Evolutionary conservation across 148 eudicot genomes (phyloP).

Genomic region (Hydrangea macrophylla): DNA sequence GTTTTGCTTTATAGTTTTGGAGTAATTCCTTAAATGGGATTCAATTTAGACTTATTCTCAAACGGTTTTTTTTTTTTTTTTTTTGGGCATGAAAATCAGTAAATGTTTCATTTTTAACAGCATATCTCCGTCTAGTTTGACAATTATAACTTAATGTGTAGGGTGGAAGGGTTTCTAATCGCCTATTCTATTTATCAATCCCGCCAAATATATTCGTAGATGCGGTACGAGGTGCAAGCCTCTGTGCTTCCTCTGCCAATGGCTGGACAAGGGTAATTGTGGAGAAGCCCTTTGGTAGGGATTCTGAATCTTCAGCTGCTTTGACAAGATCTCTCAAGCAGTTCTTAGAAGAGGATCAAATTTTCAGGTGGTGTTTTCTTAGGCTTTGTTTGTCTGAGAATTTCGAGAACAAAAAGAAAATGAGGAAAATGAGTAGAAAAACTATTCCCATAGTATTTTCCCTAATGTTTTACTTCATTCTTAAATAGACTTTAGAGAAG

Average conservation of each 20-base stretch:
- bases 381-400: background rate
- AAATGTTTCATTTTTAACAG: no score
- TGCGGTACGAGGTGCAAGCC: conserved; percentile 47
- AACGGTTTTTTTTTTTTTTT: background rate
- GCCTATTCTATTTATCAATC: conserved; percentile 66
- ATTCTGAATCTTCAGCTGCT: conserved; percentile 46
- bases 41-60: background rate
- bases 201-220: conserved; percentile 64
- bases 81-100: no score
- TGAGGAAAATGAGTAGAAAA: no score
- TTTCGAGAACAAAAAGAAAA: background rate
- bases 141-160: conserved; percentile 1
- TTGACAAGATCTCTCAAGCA: conserved; percentile 46
- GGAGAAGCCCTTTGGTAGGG: conserved; percentile 79
- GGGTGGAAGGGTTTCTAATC: conserved; percentile 51
- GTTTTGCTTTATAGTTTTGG: background rate
- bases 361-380: conserved; percentile 43
- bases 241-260: conserved; percentile 42
- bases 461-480: no score
- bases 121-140: no score
- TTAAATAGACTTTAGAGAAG: no score
- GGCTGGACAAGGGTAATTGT: conserved; percentile 80
- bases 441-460: no score
- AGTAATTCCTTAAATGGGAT: background rate
- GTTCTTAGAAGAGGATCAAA: conserved; percentile 62